phyloP scores from a whole-genome alignment of 2,329 filamentous ascomycete species.

The Pestalotiopsis sp. region DNA sequence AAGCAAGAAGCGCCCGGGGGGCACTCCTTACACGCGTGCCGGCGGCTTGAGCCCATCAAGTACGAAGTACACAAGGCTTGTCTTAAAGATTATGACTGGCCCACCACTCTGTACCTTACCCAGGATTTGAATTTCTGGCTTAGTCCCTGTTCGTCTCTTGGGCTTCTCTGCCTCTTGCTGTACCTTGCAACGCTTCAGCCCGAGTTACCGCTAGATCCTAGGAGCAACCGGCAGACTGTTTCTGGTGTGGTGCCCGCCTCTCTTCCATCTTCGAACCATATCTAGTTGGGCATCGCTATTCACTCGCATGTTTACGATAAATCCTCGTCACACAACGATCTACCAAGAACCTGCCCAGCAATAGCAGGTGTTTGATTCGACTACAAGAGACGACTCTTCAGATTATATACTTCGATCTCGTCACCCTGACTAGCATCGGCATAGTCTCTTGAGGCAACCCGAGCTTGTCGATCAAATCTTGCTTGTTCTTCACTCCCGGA shows the following conservation, averaged over 20 bases:
- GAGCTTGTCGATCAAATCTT: background rate
- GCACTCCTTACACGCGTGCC: slow-evolving; percentile 35
- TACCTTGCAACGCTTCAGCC: slow-evolving; percentile 33
- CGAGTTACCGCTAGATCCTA: slow-evolving; percentile 23
- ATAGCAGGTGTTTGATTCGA: background rate
- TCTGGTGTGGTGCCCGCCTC: background rate
- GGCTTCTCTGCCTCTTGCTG: slow-evolving; percentile 16
- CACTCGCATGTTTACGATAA: background rate
- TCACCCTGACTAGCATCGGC: background rate
- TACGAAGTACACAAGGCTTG: slow-evolving; percentile 36
- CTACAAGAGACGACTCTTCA: background rate
- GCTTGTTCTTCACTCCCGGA: background rate
- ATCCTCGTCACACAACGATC: background rate
- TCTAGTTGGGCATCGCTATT: background rate
- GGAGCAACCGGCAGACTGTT: background rate
- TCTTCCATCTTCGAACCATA: background rate
- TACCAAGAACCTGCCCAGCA: background rate
- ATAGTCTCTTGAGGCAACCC: background rate
- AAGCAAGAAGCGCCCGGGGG: slow-evolving; percentile 16
- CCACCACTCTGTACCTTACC: slow-evolving; percentile 38
- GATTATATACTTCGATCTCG: background rate
- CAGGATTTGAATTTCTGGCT: slow-evolving; percentile 30
- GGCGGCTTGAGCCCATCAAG: slow-evolving; percentile 38
- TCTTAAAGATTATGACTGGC: slow-evolving; percentile 41
- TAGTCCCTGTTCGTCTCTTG: background rate